A percentile compares a stretch with the other conserved stretches of the same genome.
phyloP scores from a whole-genome alignment of 208 protist species.

The Leishmania arabica region DNA sequence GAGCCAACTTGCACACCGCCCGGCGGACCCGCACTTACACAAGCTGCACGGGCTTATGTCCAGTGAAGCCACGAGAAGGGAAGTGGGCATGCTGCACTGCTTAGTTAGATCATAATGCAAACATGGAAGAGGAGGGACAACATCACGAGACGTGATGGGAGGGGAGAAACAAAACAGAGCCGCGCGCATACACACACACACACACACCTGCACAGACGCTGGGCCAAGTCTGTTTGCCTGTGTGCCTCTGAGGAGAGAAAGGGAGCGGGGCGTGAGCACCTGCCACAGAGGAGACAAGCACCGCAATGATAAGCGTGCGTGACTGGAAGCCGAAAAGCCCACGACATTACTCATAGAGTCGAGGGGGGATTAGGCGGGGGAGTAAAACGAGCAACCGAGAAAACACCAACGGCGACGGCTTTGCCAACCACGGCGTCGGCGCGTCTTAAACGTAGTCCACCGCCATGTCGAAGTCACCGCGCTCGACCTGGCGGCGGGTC shows the following conservation, averaged over 20 bases:
- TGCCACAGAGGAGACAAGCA: background rate
- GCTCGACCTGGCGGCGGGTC: constrained; percentile 12
- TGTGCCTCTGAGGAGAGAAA: background rate
- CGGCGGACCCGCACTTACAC: background rate
- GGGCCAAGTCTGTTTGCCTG: background rate
- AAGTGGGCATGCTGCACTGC: background rate
- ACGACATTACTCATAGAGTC: background rate
- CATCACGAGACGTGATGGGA: background rate
- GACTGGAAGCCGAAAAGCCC: background rate
- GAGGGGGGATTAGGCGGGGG: background rate
- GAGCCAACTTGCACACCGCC: background rate
- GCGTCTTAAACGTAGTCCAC: constrained; percentile 47
- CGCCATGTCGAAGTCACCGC: constrained; percentile 39
- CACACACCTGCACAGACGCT: background rate
- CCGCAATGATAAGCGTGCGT: background rate
- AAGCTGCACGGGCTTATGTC: background rate
- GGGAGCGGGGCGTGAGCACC: background rate
- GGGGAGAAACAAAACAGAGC: background rate
- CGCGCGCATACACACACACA: background rate
- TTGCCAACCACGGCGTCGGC: background rate
- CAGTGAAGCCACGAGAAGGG: background rate
- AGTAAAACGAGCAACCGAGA: background rate
- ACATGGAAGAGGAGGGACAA: background rate
- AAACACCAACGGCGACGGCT: background rate
- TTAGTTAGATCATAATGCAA: constrained; percentile 1